Conservation (phyloP, 2,329 filamentous ascomycete genomes). For the Botrytis hyacinthi region DNA sequence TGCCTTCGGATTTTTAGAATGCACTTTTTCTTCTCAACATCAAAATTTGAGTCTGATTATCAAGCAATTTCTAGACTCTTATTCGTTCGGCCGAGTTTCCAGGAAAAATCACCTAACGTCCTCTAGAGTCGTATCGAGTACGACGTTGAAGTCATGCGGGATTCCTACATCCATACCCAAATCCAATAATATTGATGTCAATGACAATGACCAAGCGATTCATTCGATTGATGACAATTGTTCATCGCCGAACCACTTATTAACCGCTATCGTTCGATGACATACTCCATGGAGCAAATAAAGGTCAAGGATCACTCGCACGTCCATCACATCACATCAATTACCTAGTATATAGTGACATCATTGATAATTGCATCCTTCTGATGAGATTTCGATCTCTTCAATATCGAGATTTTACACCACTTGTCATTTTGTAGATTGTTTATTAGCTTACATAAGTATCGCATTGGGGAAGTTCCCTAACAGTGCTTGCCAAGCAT, state of each 20-base stretch:
- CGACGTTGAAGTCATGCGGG: neutral
- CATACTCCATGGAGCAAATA: neutral
- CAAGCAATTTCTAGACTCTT: neutral
- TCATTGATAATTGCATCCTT: neutral
- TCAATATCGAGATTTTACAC: neutral
- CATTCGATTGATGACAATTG: neutral
- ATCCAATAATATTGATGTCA: neutral
- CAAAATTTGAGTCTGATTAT: neutral
- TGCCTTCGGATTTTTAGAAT: too few relatives aligned
- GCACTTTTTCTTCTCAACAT: too few relatives aligned
- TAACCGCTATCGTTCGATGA: neutral
- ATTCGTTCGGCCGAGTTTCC: neutral
- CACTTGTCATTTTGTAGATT: neutral
- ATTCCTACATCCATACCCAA: neutral
- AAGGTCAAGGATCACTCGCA: neutral
- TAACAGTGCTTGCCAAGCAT: neutral
- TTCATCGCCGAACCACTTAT: neutral
- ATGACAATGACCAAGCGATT: neutral
- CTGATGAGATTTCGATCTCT: neutral
- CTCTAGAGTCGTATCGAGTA: neutral
- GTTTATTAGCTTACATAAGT: neutral
- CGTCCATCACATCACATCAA: neutral
- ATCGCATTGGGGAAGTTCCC: neutral
- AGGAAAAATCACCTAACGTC: neutral
- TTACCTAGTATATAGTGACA: neutral